Evolutionary conservation across 1,139 yeast genomes (phyloP), one percentile per base, ranked within the genome.

Genomic region (Pneumocystis jirovecii): DNA sequence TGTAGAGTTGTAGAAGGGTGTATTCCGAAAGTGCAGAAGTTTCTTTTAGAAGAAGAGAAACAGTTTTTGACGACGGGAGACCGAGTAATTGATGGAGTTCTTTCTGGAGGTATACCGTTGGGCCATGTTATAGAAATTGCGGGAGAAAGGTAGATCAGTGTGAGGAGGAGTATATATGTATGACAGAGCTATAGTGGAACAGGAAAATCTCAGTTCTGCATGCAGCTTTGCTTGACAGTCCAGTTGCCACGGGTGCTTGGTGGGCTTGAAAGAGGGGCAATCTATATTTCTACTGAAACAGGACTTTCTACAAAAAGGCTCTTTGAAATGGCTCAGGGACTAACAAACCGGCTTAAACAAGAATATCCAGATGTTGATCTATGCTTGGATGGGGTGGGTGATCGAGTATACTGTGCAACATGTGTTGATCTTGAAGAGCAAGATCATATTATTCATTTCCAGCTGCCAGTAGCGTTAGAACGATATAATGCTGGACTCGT

Each of bases 221-320:
- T 85, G 74, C 93, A 86, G 69, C 71, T 89, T 63, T 78, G 87
- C 1, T 75, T 83, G 8, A 76, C 83, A 3, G 82, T 85, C 7
- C 90, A 86, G 69, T 69, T 80, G 29, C 80, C 84, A 0, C 66
- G 60, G 1, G 76, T 73, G 4, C 67, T 74, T 37, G 83, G 84
- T 2, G 87, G 87, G 0, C 68, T 82, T 25, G 80, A 71, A 4
- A 71, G 73, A 25, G 76, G 77, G 61, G 83, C 87, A 29, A 80
- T 90, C 19, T 86, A 82, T 71, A 83, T 91, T 0, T 82, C 93
- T 0, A 90, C 96, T 0, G 97, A 91, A 73, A 81, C 86, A 1
- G 82, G 82, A 21, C 71, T 87, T 56, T 89, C 88, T 65, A 87
- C 95, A 0, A 78, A 80, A 63, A 74, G 96, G 68, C 73, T 88